Base-by-base conservation (phyloP, 441 rosid species). In the Pelargonium australe region DNA sequence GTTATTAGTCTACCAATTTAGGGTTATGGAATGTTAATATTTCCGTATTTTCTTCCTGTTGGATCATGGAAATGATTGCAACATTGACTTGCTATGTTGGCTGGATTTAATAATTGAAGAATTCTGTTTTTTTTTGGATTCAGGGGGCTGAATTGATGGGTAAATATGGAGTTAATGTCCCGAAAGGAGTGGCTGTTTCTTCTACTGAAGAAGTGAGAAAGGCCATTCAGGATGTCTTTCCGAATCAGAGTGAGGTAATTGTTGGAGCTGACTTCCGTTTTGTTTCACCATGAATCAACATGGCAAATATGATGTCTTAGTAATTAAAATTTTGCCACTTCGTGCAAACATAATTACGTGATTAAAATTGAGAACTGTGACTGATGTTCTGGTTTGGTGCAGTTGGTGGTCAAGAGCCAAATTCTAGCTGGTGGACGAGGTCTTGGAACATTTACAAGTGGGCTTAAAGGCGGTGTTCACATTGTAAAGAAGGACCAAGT, bases 381-480 rank as follows among this genome's bases (percentile, higher is more conserved):
- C 16, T 49, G 57, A 3, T 11, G 16, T 57, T 72, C 70, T 73
- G 49, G 65, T 17, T n/a, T 74, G 76, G 49, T 81, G 81, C 81
- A 95, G 99, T 60, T 92, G 79, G 99, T 90, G 49, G 97, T 90
- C 72, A 95, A 95, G 82, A 92, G 98, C 73, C 98, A 92, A 81
- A 82, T 95, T 82, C 82, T 92, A 88, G 99, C 97, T 65, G 99
- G 99, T 73, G 99, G 98, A 31, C 84, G 99, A 82, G 99, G 97
- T 69, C 81, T 95, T 71, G 99, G 98, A 45, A 90, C 90, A 10
- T 92, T 95, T 72, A 88, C 80, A 75, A 89, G 81, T 17, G 97
- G 98, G 64, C 86, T 95, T 72, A 80, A 90, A 79, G 97, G 98
- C 67, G 97, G 99, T 64, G 99, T 95, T 75, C 99, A 90, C 83